These are phyloP conservation scores for Curvularia lunata DNA, from an alignment of 2,329 filamentous ascomycete species.

Conservation along the genomic window DNA sequence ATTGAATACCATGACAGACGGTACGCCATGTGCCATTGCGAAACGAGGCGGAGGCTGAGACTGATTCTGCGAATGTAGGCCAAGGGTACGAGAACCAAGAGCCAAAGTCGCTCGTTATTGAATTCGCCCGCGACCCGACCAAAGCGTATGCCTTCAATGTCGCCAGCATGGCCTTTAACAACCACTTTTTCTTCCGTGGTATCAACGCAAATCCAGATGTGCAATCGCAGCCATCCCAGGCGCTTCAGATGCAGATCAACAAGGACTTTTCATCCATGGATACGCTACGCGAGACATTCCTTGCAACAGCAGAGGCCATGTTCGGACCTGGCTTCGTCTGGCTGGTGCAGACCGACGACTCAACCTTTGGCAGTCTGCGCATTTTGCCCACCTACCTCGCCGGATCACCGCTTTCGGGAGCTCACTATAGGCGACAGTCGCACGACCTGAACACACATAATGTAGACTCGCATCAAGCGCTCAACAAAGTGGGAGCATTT, in stretches of 20 bases:
- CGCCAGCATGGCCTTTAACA: constrained; percentile 96
- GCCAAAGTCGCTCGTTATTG: constrained; percentile 72
- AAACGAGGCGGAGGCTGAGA: neutral
- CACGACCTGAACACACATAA: constrained; percentile 71
- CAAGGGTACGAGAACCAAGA: constrained; percentile 67
- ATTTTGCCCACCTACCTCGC: constrained; percentile 90
- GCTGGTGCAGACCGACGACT: constrained; percentile 69
- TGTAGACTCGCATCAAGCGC: constrained; percentile 31
- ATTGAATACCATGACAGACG: constrained; percentile 75
- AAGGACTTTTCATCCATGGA: constrained; percentile 81
- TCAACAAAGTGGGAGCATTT: constrained; percentile 52
- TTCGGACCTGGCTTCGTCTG: constrained; percentile 98
- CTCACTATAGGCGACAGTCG: constrained; percentile 76
- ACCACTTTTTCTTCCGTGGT: constrained; percentile 77
- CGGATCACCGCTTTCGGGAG: constrained; percentile 83
- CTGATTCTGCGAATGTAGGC: constrained; percentile 54
- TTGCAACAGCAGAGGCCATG: constrained; percentile 84
- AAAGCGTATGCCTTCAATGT: constrained; percentile 89
- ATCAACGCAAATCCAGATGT: constrained; percentile 48
- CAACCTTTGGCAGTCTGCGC: constrained; percentile 60
- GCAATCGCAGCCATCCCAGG: constrained; percentile 39
- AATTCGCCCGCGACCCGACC: constrained; percentile 78
- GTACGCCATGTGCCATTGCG: constrained; percentile 55
- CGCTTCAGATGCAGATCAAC: constrained; percentile 68
- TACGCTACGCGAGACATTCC: constrained; percentile 78